Conservation (phyloP, 2,329 filamentous ascomycete species). For the Phialemonium atrogriseum region DNA sequence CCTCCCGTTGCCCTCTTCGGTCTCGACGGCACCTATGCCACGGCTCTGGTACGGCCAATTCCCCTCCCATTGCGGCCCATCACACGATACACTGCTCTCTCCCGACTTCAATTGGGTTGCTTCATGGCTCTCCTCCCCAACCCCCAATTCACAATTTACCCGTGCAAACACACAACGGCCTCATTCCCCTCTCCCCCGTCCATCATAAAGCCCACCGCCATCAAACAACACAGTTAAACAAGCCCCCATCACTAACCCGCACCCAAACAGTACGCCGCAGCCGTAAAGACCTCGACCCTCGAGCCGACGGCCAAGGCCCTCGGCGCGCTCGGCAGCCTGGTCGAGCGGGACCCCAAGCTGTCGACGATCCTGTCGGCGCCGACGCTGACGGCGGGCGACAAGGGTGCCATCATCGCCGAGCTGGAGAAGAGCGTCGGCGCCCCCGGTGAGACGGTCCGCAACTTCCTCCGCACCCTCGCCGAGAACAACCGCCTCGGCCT, state of each 20-base stretch:
- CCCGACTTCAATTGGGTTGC: too few species aligned
- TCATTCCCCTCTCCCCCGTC: background rate
- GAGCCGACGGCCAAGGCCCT: constrained; percentile 80
- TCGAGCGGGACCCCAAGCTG: constrained; percentile 81
- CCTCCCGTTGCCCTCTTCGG: constrained; percentile 89
- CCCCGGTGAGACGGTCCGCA: constrained; percentile 78
- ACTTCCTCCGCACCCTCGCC: constrained; percentile 83
- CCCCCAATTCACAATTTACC: background rate
- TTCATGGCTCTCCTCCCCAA: background rate
- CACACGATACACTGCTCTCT: too few species aligned
- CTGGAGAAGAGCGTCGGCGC: constrained; percentile 73
- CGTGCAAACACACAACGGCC: too few species aligned
- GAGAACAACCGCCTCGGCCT: constrained; percentile 93
- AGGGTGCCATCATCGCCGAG: constrained; percentile 78
- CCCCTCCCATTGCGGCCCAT: background rate
- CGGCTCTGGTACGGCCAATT: constrained; percentile 73
- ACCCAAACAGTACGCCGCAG: constrained; percentile 82
- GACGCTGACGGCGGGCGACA: constrained; percentile 70
- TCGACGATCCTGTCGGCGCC: constrained; percentile 67
- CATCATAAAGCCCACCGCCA: background rate
- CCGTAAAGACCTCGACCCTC: constrained; percentile 77
- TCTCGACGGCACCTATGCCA: constrained; percentile 96
- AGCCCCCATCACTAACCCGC: constrained; percentile 1
- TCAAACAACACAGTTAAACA: too few species aligned
- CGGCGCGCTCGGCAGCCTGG: constrained; percentile 57